Evolutionary conservation across 257 asterid genomes (phyloP), one percentile per base, ranked within the genome.

Genomic region (Fraxinus excelsior): DNA sequence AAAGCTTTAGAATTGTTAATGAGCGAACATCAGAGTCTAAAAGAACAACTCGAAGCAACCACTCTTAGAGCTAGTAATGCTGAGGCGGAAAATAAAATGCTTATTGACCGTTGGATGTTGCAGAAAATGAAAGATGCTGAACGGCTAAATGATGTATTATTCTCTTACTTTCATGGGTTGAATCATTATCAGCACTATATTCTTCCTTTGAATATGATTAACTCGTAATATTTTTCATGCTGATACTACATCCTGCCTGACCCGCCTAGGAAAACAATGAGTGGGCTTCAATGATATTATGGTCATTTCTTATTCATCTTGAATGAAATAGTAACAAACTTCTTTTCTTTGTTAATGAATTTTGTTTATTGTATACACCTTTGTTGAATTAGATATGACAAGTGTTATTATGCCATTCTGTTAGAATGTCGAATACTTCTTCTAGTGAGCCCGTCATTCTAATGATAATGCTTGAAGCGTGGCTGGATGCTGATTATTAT

Each of bases 51-150:
- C 34, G 96, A 93, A 87, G 91, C 86, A 23, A 84, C 87, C 81
- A 89, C 80, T 60, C 79, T 74, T 38, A 89, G 91, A 87, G 94
- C 96, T 29, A 81, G 91, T 70, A 88, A 82, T 49, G 91, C 96
- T 16, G 92, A 86, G 84, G 88, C 94, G 2, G 99, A 96, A 84
- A 93, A 91, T 83, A 93, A 90, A 86, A 89, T 79, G 85, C 84
- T 96, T 79, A 82, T 96, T 79, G 99, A 96, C 78, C 96, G 96
- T 67, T 90, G 96, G 94, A 88, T 96, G 97, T 79, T 93, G 80
- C 93, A 88, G 81, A 96, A 93, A 82, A 96, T 93, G 97, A 86
- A 91, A 84, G 97, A 93, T 71, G 97, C 99, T 76, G 99, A 93
- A 74, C 94, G 94, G 73, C 87, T 96, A 44, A 96, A 96, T 70